Evolutionary conservation across 352 stramenopile species (phyloP).

Genomic region (Globisporangium alternatum): DNA sequence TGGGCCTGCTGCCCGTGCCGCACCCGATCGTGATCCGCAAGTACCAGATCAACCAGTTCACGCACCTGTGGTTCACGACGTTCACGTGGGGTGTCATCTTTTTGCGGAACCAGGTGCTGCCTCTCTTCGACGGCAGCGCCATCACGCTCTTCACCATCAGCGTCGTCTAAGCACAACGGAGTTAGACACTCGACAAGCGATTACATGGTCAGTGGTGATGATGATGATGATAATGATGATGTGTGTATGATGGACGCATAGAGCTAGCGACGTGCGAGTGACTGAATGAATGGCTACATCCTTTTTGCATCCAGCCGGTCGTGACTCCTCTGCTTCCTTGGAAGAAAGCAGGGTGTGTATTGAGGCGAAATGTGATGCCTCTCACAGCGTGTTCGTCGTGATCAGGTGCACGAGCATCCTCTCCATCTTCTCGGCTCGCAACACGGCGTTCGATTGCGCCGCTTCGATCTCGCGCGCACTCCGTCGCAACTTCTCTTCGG

Average conservation of each 20-base stretch:
- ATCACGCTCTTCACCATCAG: constrained; percentile 96
- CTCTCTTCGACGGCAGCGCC: constrained; percentile 95
- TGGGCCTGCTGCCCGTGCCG: constrained; percentile 96
- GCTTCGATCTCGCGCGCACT: constrained; percentile 52
- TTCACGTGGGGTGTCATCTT: constrained; percentile 99
- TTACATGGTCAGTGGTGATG: background rate
- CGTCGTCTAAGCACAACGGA: constrained; percentile 50
- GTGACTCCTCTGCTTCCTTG: background rate
- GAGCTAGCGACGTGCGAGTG: constrained; percentile 5
- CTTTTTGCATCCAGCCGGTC: background rate
- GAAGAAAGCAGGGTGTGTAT: background rate
- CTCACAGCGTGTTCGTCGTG: constrained; percentile 44
- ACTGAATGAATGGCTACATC: constrained; percentile 12
- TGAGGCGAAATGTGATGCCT: background rate
- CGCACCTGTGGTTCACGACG: constrained; percentile 98
- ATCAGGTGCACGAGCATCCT: constrained; percentile 68
- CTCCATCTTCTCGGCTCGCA: constrained; percentile 73
- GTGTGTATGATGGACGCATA: constrained; percentile 9
- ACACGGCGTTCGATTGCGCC: constrained; percentile 44
- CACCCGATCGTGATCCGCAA: constrained; percentile 99
- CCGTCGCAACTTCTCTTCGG: constrained; percentile 58
- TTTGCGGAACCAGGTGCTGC: constrained; percentile 94
- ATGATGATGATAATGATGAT: background rate
- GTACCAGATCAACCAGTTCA: constrained; percentile 99
- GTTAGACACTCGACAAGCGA: background rate